Percentiles rank a stretch among this genome's conserved stretches.
Conservation (phyloP, 805 yeast genomes). For the Candida mattraensis region DNA sequence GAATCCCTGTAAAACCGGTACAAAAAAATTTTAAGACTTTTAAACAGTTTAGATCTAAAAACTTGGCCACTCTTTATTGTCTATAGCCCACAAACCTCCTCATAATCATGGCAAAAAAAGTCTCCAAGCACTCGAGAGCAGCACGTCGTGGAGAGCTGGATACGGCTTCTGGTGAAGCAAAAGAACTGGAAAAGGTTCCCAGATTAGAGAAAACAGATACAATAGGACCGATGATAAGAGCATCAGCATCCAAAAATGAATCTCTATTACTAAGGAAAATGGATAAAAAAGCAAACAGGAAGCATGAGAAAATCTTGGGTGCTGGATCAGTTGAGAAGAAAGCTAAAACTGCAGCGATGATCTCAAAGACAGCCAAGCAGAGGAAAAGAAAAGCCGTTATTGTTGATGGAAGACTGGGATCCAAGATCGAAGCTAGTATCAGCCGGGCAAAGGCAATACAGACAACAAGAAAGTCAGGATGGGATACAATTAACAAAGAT, state of each 20-base stretch:
- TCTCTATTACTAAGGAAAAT: constrained; percentile 57
- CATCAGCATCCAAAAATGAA: constrained; percentile 60
- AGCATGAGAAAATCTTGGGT: too few species aligned
- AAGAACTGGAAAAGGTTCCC: constrained; percentile 51
- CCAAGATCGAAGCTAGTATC: constrained; percentile 64
- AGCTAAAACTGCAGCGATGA: constrained; percentile 24
- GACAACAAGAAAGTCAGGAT: constrained; percentile 62
- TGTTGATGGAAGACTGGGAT: constrained; percentile 54
- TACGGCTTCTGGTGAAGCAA: constrained; percentile 36
- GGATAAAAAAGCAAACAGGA: constrained; percentile 33
- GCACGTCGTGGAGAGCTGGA: constrained; percentile 67
- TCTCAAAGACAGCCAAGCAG: constrained; percentile 34
- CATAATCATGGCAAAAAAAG: constrained; percentile 30
- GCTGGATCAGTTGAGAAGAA: constrained; percentile 18
- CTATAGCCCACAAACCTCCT: neutral
- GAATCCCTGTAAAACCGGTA: neutral
- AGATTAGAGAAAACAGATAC: constrained; percentile 60
- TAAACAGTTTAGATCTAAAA: neutral
- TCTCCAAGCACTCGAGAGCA: constrained; percentile 72
- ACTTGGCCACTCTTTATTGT: neutral
- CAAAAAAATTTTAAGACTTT: neutral
- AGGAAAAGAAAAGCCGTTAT: constrained; percentile 49
- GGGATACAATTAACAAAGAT: constrained; percentile 65
- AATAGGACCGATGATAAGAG: constrained; percentile 63
- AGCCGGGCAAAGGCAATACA: constrained; percentile 63